phyloP scores from a whole-genome alignment of 2,329 filamentous ascomycete genomes.

The Exophiala sideris region DNA sequence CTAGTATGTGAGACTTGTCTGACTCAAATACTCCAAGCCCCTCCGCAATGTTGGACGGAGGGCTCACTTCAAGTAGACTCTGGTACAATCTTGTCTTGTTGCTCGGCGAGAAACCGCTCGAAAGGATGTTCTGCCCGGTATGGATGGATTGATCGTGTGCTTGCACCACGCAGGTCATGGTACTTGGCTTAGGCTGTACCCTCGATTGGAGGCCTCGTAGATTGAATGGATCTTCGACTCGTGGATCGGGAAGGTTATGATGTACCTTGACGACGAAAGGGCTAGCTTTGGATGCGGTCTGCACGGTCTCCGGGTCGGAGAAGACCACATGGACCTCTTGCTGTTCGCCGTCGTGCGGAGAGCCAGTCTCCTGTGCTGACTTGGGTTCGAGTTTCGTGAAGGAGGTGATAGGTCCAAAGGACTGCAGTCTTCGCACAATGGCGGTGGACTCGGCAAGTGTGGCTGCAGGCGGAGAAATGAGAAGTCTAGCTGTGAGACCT shows the following conservation, averaged over 20 bases:
- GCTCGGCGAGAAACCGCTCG: slow-evolving; percentile 15
- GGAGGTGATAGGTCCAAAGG: slow-evolving; percentile 17
- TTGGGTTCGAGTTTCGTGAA: slow-evolving; percentile 4
- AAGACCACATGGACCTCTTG: slow-evolving; percentile 22
- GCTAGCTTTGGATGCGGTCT: slow-evolving; percentile 11
- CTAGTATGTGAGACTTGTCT: slow-evolving; percentile 5
- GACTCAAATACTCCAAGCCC: slow-evolving; percentile 15
- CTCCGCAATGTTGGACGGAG: slow-evolving; percentile 11
- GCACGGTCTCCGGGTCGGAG: slow-evolving; percentile 7
- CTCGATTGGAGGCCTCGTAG: slow-evolving; percentile 24
- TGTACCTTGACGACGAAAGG: slow-evolving; percentile 22
- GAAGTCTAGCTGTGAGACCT: slow-evolving; percentile 13
- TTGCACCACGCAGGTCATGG: slow-evolving; percentile 18
- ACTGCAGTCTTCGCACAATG: slow-evolving; percentile 22
- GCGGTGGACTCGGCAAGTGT: slow-evolving; percentile 24
- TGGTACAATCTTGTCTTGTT: slow-evolving; percentile 17
- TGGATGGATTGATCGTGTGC: background rate
- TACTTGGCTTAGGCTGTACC: slow-evolving; percentile 12
- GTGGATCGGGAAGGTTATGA: slow-evolving; percentile 20
- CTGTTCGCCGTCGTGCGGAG: background rate
- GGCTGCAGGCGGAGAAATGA: slow-evolving; percentile 20
- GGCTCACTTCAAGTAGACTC: slow-evolving; percentile 11
- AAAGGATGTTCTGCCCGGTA: slow-evolving; percentile 15
- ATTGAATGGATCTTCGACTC: slow-evolving; percentile 26
- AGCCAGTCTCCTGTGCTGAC: background rate